These are phyloP conservation scores for Wickerhamomyces sp. DNA, from an alignment of 1,139 yeast genomes.

Conservation along the genomic window DNA sequence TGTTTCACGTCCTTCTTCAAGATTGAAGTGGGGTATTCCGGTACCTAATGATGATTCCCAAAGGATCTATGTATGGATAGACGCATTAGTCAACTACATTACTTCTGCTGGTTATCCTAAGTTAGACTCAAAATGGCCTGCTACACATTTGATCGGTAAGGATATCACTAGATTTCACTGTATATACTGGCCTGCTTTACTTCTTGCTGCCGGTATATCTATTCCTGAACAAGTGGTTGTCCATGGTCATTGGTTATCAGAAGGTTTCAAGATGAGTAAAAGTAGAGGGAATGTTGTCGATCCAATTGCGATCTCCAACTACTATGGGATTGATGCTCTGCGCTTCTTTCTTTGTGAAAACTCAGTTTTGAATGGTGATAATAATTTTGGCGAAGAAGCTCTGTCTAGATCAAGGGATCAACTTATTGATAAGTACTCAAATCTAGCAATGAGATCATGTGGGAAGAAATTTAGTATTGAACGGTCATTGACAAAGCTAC, in stretches of 20 bases:
- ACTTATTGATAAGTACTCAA: constrained; percentile 79
- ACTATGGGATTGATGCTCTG: constrained; percentile 69
- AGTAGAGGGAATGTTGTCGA: constrained; percentile 95
- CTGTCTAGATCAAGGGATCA: constrained; percentile 55
- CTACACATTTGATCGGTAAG: constrained; percentile 85
- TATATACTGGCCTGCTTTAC: constrained; percentile 90
- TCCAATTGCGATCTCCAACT: constrained; percentile 57
- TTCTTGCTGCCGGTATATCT: constrained; percentile 73
- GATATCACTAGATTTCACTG: constrained; percentile 88
- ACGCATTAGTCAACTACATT: constrained; percentile 81
- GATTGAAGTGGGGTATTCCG: constrained; percentile 85
- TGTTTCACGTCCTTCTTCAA: constrained; percentile 71
- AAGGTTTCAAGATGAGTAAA: constrained; percentile 91
- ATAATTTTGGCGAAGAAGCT: constrained; percentile 65
- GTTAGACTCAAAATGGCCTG: constrained; percentile 25
- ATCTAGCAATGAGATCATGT: constrained; percentile 68
- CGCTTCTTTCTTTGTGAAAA: constrained; percentile 75
- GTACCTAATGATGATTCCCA: constrained; percentile 82
- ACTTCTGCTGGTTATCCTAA: constrained; percentile 68
- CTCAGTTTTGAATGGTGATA: constrained; percentile 70
- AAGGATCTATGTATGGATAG: constrained; percentile 94
- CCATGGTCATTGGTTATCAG: constrained; percentile 92
- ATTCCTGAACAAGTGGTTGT: constrained; percentile 75
- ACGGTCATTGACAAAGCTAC: constrained; percentile 32
- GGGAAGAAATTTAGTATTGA: constrained; percentile 61